Evolutionary conservation across 2,329 filamentous ascomycete genomes (phyloP), one percentile per base, ranked within the genome.

Genomic region (Aspergillus hortae): DNA sequence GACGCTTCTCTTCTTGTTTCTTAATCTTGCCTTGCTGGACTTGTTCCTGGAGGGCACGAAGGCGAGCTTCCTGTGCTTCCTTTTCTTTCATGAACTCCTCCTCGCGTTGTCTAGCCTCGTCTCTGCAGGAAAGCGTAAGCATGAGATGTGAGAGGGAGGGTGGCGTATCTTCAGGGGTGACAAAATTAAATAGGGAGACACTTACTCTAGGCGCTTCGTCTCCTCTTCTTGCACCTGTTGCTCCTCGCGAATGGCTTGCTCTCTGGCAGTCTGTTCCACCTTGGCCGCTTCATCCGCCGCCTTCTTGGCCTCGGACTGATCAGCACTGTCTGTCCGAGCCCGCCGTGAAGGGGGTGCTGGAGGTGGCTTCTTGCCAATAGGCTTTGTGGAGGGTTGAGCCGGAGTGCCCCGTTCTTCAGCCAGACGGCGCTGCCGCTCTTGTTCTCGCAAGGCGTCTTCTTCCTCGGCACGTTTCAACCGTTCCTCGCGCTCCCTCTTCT

Each of bases 1-100:
- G 87, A 57, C 87, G 89, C 78, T 95, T 96, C 75, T 96, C 94
- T 70, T 99, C 94, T 61, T 95, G 89, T 73, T 96, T 97, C 79
- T 90, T 92, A 48, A 97, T 76, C 76, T 97, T 99, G 64, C 92
- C 90, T 67, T 92, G 89, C 57, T 86, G 87, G 48, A 97, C 91
- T 71, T 96, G 91, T 68, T 97, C 91, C 72, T 99, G 92, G 7
- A 99, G 82, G 14, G 90, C 91, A 67, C 86, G 90, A 21, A 97
- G 81, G 46, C 92, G 90, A 56, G 89, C 88, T 61, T 88, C 85
- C 38, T 92, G 86, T 48, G 88, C 90, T 63, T 91, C 84, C 49
- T 87, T 87, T 72, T 96, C 91, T 60, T 81, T 84, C 30, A 83
- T 84, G 50, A 96, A 80, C 54, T 95, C 91, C 25, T 88, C 84